Base-by-base conservation (phyloP, 495 filamentous ascomycete species). In the Talaromyces liani region DNA sequence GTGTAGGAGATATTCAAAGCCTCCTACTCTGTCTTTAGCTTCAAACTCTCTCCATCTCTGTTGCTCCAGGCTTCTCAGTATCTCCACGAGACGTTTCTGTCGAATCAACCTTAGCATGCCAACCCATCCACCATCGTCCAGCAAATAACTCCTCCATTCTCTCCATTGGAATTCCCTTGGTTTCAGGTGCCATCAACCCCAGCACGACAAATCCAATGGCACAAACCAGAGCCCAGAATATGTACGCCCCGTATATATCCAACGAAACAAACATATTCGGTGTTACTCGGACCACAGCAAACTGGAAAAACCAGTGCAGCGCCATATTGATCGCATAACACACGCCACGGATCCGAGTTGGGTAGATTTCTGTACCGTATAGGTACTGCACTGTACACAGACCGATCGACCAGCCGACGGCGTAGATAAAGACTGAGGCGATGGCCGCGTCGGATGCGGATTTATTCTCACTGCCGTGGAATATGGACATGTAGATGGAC, bases 271-370 rank as follows among this genome's bases (percentile, higher is more conserved):
- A 77, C 78, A 80, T 79, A 63, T 78, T 78, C 0, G 75, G 75
- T 2, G 78, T 80, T 18, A 80, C 78, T 6, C 77, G 75, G 18
- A 80, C 78, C 22, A 80, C 77, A 25, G 78, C 77, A 65, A 80
- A 80, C 68, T 79, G 77, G 69, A 79, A 80, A 65, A 78, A 75
- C 78, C 78, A 80, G 63, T 79, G 78, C 29, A 79, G 64, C 0
- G 70, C 70, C 77, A 79, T 80, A 47, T 75, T 79, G 51, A 69
- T 63, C 5, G 75, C 76, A 58, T 80, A 79, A 61, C 75, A 72
- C 16, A 77, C 68, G 60, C 75, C 78, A 27, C 78, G 75, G 63
- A 79, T 78, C 47, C 75, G 72, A 1, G 75, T 80, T 18, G 77
- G 77, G 66, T 80, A 80, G 20, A 80, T 77, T 65, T 80, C 78